These are phyloP conservation scores for Psilocybe cyanescens DNA, from an alignment of 768 basidiomycete species.

Conservation along the genomic window DNA sequence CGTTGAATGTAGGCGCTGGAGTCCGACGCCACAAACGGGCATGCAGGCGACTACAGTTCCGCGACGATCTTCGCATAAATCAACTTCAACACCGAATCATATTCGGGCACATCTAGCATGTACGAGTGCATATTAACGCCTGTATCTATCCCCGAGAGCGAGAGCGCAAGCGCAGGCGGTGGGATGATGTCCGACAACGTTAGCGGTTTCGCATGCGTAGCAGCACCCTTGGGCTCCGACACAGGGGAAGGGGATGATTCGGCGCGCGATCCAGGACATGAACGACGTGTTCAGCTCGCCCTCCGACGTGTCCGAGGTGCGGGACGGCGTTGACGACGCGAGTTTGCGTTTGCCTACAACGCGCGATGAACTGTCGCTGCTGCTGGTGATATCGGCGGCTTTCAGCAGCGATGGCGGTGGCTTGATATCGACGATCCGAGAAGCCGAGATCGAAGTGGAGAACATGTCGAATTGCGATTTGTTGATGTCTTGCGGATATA, in stretches of 20 bases:
- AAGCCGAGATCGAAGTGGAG: conserved; percentile 19
- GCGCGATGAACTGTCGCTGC: background rate
- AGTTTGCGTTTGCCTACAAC: background rate
- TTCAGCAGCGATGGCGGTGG: conserved; percentile 24
- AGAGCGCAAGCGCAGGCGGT: conserved; percentile 48
- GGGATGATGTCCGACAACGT: conserved; percentile 82
- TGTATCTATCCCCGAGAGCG: background rate
- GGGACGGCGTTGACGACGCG: conserved; percentile 27
- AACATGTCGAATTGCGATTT: conserved; percentile 27
- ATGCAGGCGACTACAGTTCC: conserved; percentile 31
- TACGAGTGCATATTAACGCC: conserved; percentile 9
- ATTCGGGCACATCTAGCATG: conserved; percentile 46
- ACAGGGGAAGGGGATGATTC: conserved; percentile 12
- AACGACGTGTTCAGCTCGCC: conserved; percentile 65
- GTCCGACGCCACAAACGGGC: conserved; percentile 46
- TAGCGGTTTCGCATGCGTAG: conserved; percentile 36
- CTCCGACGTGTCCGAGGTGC: conserved; percentile 61
- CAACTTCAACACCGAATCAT: conserved; percentile 57
- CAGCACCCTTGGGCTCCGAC: conserved; percentile 8
- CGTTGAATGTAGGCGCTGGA: conserved; percentile 26
- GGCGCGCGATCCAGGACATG: conserved; percentile 19
- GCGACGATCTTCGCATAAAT: conserved; percentile 53
- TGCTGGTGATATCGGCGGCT: background rate
- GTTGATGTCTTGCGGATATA: background rate
- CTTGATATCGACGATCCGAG: conserved; percentile 36